A percentile compares a stretch with the other conserved stretches of the same genome.
Conservation (phyloP, 352 stramenopile species). For the Pythium guiyangense region DNA sequence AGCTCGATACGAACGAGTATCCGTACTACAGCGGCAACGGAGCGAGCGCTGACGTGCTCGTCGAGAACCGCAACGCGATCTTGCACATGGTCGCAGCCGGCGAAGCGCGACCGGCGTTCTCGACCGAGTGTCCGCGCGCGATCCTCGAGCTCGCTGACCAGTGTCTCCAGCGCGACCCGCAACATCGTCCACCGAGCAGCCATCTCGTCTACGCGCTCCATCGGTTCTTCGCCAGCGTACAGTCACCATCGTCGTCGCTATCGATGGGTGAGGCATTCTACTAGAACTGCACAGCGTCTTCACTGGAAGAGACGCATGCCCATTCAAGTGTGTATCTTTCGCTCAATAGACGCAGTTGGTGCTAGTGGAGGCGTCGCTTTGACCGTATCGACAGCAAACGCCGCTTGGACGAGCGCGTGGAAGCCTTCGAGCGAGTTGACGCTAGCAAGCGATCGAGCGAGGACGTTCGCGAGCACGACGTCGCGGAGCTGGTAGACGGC, state of each 20-base stretch:
- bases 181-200: no score
- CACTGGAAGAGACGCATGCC: no score
- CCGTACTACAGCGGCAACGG: conserved; percentile 53
- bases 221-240: no score
- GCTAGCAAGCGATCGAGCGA: not conserved
- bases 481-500: conserved; percentile 1
- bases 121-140: conserved; percentile 30
- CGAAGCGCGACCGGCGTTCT: conserved; percentile 48
- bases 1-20: conserved; percentile 57
- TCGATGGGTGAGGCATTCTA: no score
- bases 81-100: conserved; percentile 59
- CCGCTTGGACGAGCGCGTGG: conserved; percentile 1
- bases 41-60: conserved; percentile 39
- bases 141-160: conserved; percentile 50
- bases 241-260: no score
- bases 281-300: no score
- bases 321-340: no score
- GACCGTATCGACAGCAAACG: conserved; percentile 7
- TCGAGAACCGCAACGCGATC: no score
- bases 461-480: conserved; percentile 6
- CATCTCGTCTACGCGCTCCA: no score
- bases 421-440: not conserved
- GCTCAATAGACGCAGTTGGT: no score
- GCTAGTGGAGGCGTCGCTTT: no score
- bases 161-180: no score